Evolutionary conservation across 306 rosid genomes (phyloP), one percentile per base, ranked within the genome.

Genomic region (Cicer cuneatum): DNA sequence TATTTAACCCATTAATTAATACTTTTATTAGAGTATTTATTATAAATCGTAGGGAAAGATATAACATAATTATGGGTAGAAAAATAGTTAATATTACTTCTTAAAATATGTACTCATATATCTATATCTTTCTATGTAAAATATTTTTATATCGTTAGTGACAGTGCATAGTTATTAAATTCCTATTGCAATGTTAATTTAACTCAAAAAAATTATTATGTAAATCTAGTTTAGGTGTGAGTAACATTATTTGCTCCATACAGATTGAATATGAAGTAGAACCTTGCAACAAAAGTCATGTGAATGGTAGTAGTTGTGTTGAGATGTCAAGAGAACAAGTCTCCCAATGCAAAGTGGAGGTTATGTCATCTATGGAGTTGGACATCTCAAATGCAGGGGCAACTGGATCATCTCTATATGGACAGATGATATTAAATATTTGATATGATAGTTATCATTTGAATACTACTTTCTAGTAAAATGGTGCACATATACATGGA

Each of bases 381-480:
- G 86, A 48, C 98, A 92, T 80, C 93, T 83, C 43, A 94, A 94
- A 92, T 69, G 56, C 77, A 0, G 92, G 94, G n/a, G 96, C 82
- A 42, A 21, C 13, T n/a, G 92, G 82, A 47, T 66, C 92, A 62
- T 75, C 90, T 58, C 78, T 92, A 39, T 90, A 84, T 14, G 81
- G 91, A 87, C 83, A 86, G 90, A 94, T 90, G 19, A 73, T 29
- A 14, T 49, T 68, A 8, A 58, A 62, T 45, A 38, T 33, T 45
- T 59, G 18, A 2, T 2, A 8, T 56, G 7, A 33, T n/a, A n/a
- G n/a, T 43, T 39, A 24, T 16, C 18, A 13, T 15, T 24, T 8
- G 6, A 13, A 69, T 70, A 12, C 16, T 33, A 10, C 40, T 56
- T 10, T 72, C 78, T 45, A 7, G 6, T 46, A 15, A 19, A 33